Evolutionary conservation across 2,329 filamentous ascomycete species (phyloP), one percentile per base, ranked within the genome.

Genomic region (Beauveria sp.): DNA sequence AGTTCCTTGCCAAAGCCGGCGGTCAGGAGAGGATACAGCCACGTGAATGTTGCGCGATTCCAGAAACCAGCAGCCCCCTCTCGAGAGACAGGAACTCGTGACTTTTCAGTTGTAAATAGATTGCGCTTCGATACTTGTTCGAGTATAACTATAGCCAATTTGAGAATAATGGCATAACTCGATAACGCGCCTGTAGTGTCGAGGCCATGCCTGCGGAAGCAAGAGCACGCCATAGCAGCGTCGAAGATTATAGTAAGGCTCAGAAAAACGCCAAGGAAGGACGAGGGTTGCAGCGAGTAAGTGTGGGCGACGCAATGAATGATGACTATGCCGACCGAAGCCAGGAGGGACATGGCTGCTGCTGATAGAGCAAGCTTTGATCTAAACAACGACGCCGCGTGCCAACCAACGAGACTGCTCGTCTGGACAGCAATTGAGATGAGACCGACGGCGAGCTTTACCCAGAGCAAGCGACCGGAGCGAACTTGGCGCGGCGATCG

Each of bases 251-350:
- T 63, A 0, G 72, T 71, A 5, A 69, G 58, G 43, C 74, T 62
- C 5, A 77, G 66, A 43, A 71, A 77, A 5, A 61, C 22, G 38
- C 64, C 67, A 18, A 76, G 65, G 1, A 77, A 54, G 0, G 67
- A 62, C 0, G 75, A 75, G 0, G 75, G 74, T 22, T 69, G 67
- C 1, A 66, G 62, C 2, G 72, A 70, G 6, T 68, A 69, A 12
- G 40, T 63, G 52, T 77, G 75, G 59, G 76, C 72, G 0, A 63
- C 8, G 31, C 70, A 75, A 0, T 72, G 74, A 3, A 76, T 51
- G 0, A 67, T 46, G 0, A 58, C 4, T 14, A 50, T 42, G 28
- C 55, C 20, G 8, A 58, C 2, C 5, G 55, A 58, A 26, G 50
- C 26, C 10, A 48, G 18, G 6, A 52, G 28, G 1, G 58, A 61